These are phyloP conservation scores for Debaryomyces sp. DNA, from an alignment of 1,139 yeast species.

Conservation along the genomic window DNA sequence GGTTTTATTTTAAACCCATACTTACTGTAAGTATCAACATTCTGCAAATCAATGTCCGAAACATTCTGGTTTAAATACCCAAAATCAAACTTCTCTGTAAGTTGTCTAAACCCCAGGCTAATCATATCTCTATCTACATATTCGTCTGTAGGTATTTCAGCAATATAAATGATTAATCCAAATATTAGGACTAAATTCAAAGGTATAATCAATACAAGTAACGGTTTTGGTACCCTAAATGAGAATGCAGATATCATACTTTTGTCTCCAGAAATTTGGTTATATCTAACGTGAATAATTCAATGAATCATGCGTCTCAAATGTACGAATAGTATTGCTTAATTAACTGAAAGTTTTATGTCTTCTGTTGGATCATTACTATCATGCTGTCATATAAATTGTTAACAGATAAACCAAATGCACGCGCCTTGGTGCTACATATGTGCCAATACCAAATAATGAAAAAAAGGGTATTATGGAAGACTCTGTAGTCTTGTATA, in stretches of 20 bases:
- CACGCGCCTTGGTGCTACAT: background rate
- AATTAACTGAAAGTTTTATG: background rate
- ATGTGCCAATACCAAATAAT: conserved; percentile 4
- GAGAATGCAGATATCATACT: conserved; percentile 21
- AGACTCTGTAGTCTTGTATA: background rate
- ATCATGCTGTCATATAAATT: background rate
- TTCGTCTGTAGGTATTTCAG: conserved; percentile 3
- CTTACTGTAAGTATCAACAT: conserved; percentile 9
- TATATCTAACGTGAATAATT: background rate
- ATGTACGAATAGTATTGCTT: background rate
- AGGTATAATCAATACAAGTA: conserved; percentile 11
- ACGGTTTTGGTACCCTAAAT: conserved; percentile 14
- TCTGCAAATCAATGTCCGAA: background rate
- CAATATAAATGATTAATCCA: conserved; percentile 7
- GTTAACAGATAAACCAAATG: background rate
- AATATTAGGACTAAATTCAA: conserved; percentile 14
- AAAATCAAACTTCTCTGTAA: conserved; percentile 16
- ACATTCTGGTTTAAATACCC: conserved; percentile 10
- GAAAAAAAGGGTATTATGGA: background rate
- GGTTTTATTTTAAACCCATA: conserved; percentile 21
- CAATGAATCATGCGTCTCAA: background rate
- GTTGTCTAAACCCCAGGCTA: conserved; percentile 11
- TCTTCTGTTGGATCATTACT: background rate
- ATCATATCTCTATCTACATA: conserved; percentile 5
- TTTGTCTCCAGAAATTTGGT: background rate